Evolutionary conservation across 805 yeast genomes (phyloP), one percentile per base, ranked within the genome.

Genomic region (Nakazawaea laoshanensis): DNA sequence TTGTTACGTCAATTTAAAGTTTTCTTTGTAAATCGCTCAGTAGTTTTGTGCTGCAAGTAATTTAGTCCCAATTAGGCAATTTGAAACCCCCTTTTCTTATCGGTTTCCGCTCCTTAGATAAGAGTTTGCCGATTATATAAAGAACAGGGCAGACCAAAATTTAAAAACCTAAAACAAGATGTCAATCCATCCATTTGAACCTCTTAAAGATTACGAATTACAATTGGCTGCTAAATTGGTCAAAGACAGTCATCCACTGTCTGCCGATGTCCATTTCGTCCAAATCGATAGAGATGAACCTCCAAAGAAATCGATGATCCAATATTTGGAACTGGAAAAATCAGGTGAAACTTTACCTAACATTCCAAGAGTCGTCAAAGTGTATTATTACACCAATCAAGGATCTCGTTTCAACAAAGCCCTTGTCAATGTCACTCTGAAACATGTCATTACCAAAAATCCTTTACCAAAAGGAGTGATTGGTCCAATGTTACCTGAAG

Each of bases 281-380:
- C 82, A 74, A 52, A 57, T 77, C 39, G 88, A 80, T 50, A 67
- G 76, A 52, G 45, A 70, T 29, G 94, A 83, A 50, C 94, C 94
- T 21, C 88, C 94, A 40, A 83, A 83, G 67, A 61, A 68, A 45
- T 75, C 68, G 41, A 77, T 83, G 79, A 48, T 74, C 41, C 70
- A 65, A 46, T 82, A 66, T 55, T 61, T 83, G 42, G 78, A 75
- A 39, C 77, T 82, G 35, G 86, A 80, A 59, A 73, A 68, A 45
- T 57, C 63, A 27, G 77, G 76, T 21, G 55, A 53, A 14, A 45
- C 57, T 15, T 53, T 74, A 16, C 84, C 84, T 21, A 49, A 42
- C n/a, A 72, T 83, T 38, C 68, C 87, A 26, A 74, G 94, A 62
- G 64, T 78, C 32, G 70, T 77, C 13, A 78, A 76, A 52, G 73